These are phyloP conservation scores for Mycena sp. DNA, from an alignment of 1,284 basidiomycete species.

Conservation along the genomic window DNA sequence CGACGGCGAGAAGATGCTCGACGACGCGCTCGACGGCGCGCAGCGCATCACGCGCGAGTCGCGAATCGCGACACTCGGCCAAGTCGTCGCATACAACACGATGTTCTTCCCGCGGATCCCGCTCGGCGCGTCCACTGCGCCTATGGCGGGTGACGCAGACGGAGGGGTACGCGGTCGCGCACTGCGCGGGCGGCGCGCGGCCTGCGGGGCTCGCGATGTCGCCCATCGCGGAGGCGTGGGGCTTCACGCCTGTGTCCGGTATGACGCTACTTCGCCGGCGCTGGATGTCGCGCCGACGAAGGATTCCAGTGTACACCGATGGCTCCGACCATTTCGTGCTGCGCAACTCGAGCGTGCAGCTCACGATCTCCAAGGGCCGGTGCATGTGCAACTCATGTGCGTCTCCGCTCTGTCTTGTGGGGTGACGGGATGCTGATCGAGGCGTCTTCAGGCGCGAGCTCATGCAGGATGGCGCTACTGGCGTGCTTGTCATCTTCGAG, in stretches of 20 bases:
- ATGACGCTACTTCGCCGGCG: too few species aligned
- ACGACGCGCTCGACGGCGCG: constrained; percentile 78
- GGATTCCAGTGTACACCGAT: constrained; percentile 65
- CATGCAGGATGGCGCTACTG: constrained; percentile 76
- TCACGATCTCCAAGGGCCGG: constrained; percentile 80
- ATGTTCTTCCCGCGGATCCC: constrained; percentile 79
- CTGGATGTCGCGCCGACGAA: not conserved
- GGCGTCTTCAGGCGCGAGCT: constrained; percentile 74
- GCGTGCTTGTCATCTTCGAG: constrained; percentile 91
- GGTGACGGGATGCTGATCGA: not conserved
- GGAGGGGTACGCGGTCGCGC: constrained; percentile 73
- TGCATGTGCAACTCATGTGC: constrained; percentile 77
- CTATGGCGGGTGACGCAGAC: constrained; percentile 65
- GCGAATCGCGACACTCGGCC: constrained; percentile 50
- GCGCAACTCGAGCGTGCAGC: constrained; percentile 73
- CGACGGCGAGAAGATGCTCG: constrained; percentile 74
- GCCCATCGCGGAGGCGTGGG: constrained; percentile 45
- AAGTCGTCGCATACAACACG: constrained; percentile 80
- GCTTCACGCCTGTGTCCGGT: constrained; percentile 69
- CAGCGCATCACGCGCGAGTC: constrained; percentile 49
- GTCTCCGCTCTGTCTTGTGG: constrained; percentile 33
- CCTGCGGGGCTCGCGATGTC: constrained; percentile 50
- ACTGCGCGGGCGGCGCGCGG: constrained; percentile 57
- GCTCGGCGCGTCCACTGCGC: constrained; percentile 50
- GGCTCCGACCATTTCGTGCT: constrained; percentile 76